Base-by-base conservation (phyloP, 352 stramenopile species). In the Pythium monospermum region DNA sequence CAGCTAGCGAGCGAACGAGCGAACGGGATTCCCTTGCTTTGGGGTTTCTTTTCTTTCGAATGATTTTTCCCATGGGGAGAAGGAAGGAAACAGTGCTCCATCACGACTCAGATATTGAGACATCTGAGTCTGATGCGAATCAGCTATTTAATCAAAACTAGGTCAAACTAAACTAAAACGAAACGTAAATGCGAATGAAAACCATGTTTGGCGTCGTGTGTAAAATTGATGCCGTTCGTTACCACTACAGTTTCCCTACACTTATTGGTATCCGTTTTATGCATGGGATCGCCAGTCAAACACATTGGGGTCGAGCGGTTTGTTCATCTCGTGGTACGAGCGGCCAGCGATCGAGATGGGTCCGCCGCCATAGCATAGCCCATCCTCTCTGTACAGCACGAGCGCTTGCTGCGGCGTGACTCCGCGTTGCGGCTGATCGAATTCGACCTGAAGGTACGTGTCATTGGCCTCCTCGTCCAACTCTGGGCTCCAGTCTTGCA, bases 331-430 rank as follows among this genome's bases (percentile, higher is more conserved):
- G 46, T 81, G 75, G 70, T 92, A 94, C 6, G 78, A 84, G 25
- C 73, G 57, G 0, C 78, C 79, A 2, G 72, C 74, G 33, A 67
- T 71, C 39, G 64, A 67, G 50, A 94, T 90, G 4, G 81, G 76
- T 0, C 83, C 83, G 12, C 83, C 83, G 19, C 83, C 83, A 33
- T 87, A 91, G 57, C 83, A 94, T 23, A 91, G 52, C 7, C 83
- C 78, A 35, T 96, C 87, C 2, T 52, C 49, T 25, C 72, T 71
- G 55, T 96, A 96, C 33, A 96, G 62, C n/a, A 93, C 87, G 16
- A 95, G 66, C 11, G 85, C 75, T 41, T 96, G 87, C 31, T 89
- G 77, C 15, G 81, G 81, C 10, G 87, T 91, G 6, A 96, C 69
- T 19, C 79, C 87, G 5, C 87, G 77, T 57, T 96, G 83, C 4